Conservation (phyloP, 2,329 filamentous ascomycete species). For the Trichocomaceae sp. region DNA sequence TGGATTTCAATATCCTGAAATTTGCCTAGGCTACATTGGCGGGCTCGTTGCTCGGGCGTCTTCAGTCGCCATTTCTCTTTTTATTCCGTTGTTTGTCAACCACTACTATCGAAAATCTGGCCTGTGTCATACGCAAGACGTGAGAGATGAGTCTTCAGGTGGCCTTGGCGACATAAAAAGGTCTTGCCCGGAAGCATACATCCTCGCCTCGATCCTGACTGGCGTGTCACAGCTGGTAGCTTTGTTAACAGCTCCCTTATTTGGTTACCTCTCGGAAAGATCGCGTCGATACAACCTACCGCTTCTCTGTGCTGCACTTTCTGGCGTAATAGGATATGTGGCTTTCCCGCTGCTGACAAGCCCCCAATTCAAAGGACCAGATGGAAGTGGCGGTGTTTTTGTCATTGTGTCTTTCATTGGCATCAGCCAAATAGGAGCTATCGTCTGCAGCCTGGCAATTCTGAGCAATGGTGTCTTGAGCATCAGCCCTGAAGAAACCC, state of each 20-base stretch:
- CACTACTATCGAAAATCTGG: slow-evolving; percentile 78
- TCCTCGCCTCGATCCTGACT: slow-evolving; percentile 77
- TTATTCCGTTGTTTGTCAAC: slow-evolving; percentile 89
- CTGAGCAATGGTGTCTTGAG: slow-evolving; percentile 72
- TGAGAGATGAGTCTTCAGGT: slow-evolving; percentile 22
- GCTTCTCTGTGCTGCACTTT: slow-evolving; percentile 61
- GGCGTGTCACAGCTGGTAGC: slow-evolving; percentile 84
- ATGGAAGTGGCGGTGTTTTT: slow-evolving; percentile 64
- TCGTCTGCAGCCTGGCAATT: slow-evolving; percentile 89
- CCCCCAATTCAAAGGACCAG: slow-evolving; percentile 65
- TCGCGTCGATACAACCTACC: slow-evolving; percentile 64
- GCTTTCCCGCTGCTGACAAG: slow-evolving; percentile 69
- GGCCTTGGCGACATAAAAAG: slow-evolving; percentile 62
- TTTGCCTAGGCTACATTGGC: slow-evolving; percentile 81
- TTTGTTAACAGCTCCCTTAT: slow-evolving; percentile 74
- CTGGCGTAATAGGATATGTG: slow-evolving; percentile 72
- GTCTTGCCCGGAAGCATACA: slow-evolving; percentile 78
- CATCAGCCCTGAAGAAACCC: slow-evolving; percentile 14
- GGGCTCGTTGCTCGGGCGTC: slow-evolving; percentile 93
- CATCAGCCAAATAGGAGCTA: slow-evolving; percentile 89
- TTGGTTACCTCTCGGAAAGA: slow-evolving; percentile 75
- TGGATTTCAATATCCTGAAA: slow-evolving; percentile 68
- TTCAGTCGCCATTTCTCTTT: slow-evolving; percentile 89
- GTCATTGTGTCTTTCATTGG: slow-evolving; percentile 73
- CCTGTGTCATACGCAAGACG: slow-evolving; percentile 57